Base-by-base conservation (phyloP, 768 basidiomycete genomes). In the Myochromella boudieri region DNA sequence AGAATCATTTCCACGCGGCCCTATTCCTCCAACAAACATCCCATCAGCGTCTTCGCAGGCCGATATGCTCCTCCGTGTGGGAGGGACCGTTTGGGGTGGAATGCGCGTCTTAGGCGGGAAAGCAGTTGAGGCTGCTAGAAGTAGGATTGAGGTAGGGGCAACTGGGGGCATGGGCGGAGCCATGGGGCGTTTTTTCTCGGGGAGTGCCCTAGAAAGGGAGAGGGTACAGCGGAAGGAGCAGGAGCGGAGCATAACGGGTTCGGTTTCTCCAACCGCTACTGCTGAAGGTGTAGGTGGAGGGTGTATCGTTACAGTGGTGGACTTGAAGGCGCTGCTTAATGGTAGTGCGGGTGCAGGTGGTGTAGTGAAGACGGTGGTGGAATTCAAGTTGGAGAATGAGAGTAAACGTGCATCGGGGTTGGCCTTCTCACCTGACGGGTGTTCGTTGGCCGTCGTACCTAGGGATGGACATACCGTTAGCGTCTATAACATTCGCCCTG, bases 51-150 rank as follows among this genome's bases (percentile, higher is more conserved):
- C 49, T n/a, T 41, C 15, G 70, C 1, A 78, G 77, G 71, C 81
- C 8, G 83, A 84, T 6, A 55, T 77, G 44, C 80, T 73, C 14
- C 5, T n/a, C 6, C 33, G 33, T 34, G 52, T 77, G 83, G 2
- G 83, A 84, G 17, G 79, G 25, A 77, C 71, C 18, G 72, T 88
- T 8, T 63, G 85, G 47, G 81, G 73, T 53, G 83, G 84, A 15
- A 76, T 87, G 74, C 77, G 77, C 58, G 76, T 77, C 6, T 59
- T 86, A 2, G 80, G 84, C 1, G 83, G 82, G 12, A 68, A 81
- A 55, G 85, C 84, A 1, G 71, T 76, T 26, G 71, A 71, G 14
- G 81, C 79, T 29, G 78, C 78, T 39, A 64, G 63, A 62, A 68
- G 55, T 33, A 54, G 63, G 3, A 63, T 70, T 12, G 67, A 54